Conservation (phyloP, 2,329 filamentous ascomycete genomes). For the Cordyceps pruinosa region DNA sequence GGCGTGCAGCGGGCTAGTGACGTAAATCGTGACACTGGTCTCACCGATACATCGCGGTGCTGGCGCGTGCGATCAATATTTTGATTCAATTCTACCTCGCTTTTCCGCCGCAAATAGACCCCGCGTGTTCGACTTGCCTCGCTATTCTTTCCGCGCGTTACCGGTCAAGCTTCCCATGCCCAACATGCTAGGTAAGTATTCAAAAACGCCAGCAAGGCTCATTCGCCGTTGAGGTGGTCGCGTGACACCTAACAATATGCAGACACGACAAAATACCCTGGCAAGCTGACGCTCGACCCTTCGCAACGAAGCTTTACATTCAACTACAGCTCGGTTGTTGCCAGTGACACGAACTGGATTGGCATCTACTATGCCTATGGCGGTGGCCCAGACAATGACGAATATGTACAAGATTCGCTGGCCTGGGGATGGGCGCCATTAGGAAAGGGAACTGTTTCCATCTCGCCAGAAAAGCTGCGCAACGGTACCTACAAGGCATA, state of each 20-base stretch:
- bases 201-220: not conserved
- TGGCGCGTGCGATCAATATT: too few species aligned
- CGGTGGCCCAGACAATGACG: conserved; percentile 18
- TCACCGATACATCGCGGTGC: too few species aligned
- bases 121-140: too few species aligned
- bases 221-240: not conserved
- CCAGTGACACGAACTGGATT: conserved; percentile 20
- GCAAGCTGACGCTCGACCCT: not conserved
- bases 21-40: not conserved
- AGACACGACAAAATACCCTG: not conserved
- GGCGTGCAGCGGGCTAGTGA: not conserved
- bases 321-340: conserved; percentile 15
- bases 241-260: not conserved
- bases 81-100: too few species aligned
- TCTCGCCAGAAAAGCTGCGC: conserved; percentile 5
- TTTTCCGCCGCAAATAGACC: too few species aligned
- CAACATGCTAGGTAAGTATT: conserved; percentile 4
- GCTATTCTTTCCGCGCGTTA: not conserved
- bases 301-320: conserved; percentile 15
- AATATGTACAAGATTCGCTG: conserved; percentile 15
- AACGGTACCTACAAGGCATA: conserved; percentile 8
- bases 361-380: conserved; percentile 19
- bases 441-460: conserved; percentile 13
- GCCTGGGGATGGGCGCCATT: conserved; percentile 20
- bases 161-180: not conserved